These are phyloP conservation scores for Tetratostichococcus sp. DNA, from an alignment of 139 green algal species.

Conservation along the genomic window DNA sequence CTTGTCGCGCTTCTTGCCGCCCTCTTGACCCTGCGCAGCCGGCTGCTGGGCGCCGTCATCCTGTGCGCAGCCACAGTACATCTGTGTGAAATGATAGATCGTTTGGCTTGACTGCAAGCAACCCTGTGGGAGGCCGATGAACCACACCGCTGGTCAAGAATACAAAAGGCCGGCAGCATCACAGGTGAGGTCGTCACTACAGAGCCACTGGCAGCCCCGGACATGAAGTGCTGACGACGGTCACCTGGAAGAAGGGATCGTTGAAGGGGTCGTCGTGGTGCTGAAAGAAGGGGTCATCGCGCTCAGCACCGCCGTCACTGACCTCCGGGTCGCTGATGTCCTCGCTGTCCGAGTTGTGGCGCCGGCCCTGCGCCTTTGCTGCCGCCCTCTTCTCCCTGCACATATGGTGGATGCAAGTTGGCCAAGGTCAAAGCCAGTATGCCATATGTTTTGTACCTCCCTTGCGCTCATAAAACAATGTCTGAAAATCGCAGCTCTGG, in stretches of 20 bases:
- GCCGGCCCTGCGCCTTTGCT: slow-evolving; percentile 41
- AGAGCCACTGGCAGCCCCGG: too few species aligned
- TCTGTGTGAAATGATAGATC: too few species aligned
- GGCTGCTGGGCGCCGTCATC: slow-evolving; percentile 5
- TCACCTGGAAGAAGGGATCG: slow-evolving; percentile 78
- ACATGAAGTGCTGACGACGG: not conserved
- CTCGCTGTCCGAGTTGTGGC: slow-evolving; percentile 17
- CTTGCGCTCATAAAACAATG: too few species aligned
- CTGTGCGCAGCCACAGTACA: slow-evolving; percentile 1
- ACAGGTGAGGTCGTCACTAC: too few species aligned
- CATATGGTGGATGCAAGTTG: not conserved
- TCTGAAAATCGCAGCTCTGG: too few species aligned
- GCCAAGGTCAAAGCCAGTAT: too few species aligned
- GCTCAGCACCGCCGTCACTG: slow-evolving; percentile 8
- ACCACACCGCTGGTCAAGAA: too few species aligned
- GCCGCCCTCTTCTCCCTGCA: slow-evolving; percentile 59
- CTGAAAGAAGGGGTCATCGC: slow-evolving; percentile 41
- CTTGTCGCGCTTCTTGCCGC: slow-evolving; percentile 9
- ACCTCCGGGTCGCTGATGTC: slow-evolving; percentile 29
- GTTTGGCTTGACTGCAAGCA: too few species aligned
- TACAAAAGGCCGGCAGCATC: too few species aligned
- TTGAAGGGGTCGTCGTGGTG: slow-evolving; percentile 65
- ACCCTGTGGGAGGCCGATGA: too few species aligned
- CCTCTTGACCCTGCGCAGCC: not conserved
- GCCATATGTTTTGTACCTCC: too few species aligned